Base-by-base conservation (phyloP, 2,329 filamentous ascomycete genomes). In the Aspergillus novofumigatus region DNA sequence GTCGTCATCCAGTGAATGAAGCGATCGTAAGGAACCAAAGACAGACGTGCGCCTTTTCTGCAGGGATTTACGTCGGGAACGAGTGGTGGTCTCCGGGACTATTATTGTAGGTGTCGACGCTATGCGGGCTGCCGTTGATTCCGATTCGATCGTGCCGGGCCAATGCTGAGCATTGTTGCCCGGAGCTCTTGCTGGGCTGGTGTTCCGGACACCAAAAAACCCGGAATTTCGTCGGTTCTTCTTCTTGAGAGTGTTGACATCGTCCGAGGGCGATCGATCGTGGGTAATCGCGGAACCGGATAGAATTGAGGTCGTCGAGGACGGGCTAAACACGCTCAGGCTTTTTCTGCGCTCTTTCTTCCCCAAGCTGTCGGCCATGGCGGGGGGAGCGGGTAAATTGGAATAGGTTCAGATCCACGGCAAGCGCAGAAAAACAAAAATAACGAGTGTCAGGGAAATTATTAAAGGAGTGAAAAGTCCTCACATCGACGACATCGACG, bases 21-120 rank as follows among this genome's bases (percentile, higher is more conserved):
- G 72, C 38, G 78, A 81, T 58, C 80, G 78, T 52, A 86, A 71
- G 1, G 84, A 86, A 42, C 82, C 83, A 67, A 87, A 85, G 26
- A 85, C 76, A 3, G 84, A 86, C n/a, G 76, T 72, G 10, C 81
- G 77, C 60, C 73, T 75, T 63, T 76, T 79, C 62, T 77, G 76
- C 14, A 78, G 61, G 20, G 75, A 78, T 61, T 73, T 75, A 35
- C 77, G 76, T 32, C 74, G 72, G 28, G 70, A 70, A 21, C 69
- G 75, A 48, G 66, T 55, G 4, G 59, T 62, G 4, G 59, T 62
- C 32, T 76, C 74, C 7, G 69, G 57, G 14, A 62, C 60, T 5
- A 60, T 54, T 11, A 65, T 58, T 21, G 63, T 55, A 25, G 67
- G 58, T 41, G 64, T 62, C 32, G 65, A 63, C 26, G 63, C 58